These are phyloP conservation scores for Blastocystis hominis DNA, from an alignment of 352 stramenopile species.

Conservation along the genomic window DNA sequence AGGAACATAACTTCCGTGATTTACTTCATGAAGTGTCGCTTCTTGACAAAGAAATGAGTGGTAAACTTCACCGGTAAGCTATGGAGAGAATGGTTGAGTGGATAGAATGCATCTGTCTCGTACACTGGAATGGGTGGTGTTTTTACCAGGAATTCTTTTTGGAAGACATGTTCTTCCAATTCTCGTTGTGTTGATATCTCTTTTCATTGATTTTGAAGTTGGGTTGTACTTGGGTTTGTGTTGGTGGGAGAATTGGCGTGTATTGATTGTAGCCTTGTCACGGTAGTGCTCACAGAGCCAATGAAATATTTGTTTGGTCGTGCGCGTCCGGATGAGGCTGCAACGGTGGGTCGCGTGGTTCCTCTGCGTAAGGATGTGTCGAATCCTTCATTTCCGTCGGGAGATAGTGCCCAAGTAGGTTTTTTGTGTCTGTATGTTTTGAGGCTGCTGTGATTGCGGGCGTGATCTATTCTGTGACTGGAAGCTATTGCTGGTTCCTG, in stretches of 20 bases:
- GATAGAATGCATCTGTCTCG: constrained; percentile 17
- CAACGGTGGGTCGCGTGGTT: constrained; percentile 2
- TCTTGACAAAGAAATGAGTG: constrained; percentile 29
- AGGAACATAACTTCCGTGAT: background rate
- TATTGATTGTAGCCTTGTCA: constrained; percentile 14
- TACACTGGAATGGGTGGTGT: constrained; percentile 26
- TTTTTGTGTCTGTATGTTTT: background rate
- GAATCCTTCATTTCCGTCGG: constrained; percentile 53
- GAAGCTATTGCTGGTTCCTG: background rate
- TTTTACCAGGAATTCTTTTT: constrained; percentile 50
- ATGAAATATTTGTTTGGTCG: constrained; percentile 58
- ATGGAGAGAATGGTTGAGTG: background rate
- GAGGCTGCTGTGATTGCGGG: constrained; percentile 53
- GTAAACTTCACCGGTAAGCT: constrained; percentile 8
- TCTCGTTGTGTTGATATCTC: constrained; percentile 14
- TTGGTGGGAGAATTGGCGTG: background rate
- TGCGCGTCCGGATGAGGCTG: constrained; percentile 11
- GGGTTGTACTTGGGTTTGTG: constrained; percentile 40
- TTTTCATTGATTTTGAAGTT: constrained; percentile 29
- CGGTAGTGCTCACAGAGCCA: constrained; percentile 45
- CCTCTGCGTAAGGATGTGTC: constrained; percentile 39
- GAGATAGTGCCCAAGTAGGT: constrained; percentile 47
- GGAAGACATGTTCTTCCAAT: constrained; percentile 19
- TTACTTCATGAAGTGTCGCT: constrained; percentile 40
- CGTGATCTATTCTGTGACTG: constrained; percentile 31